Evolutionary conservation across 2,329 filamentous ascomycete genomes (phyloP), one percentile per base, ranked within the genome.

Genomic region (Colletotrichum chlorophyti): DNA sequence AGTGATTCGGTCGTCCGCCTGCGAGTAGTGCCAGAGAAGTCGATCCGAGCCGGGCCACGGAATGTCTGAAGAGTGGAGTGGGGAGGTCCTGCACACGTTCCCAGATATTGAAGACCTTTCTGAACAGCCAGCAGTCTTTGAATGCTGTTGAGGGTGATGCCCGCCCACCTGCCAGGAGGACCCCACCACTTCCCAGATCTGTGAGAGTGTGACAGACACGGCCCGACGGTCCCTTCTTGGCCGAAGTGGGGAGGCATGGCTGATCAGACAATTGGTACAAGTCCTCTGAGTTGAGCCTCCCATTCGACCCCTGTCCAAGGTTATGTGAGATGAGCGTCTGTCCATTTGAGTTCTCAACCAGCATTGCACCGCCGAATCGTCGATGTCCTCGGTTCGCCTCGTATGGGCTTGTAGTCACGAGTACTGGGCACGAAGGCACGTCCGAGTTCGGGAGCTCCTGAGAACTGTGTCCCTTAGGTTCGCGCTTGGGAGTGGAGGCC

Each of bases 191-290:
- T 2, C 80, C 82, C 5, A 96, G 69, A 45, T 85, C 79, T 17
- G 90, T 93, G 17, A 93, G 78, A 0, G 90, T 89, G 70, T 95
- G 91, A 65, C 91, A 95, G 79, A 94, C 88, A 40, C 88, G 75
- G 46, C 70, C 70, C 4, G 72, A 64, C 19, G 82, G 82, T 0
- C 74, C 74, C 5, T 64, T 46, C 12, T 54, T 65, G 52, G 15
- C 59, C n/a, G 60, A 57, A 63, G 40, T 52, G 48, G 50, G 60
- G 37, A 65, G 27, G 40, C 24, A n/a, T n/a, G 15, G 35, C 17
- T 46, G 38, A 10, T 19, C 38, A 17, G 42, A 32, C 32, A 66
- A 57, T 29, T 58, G 64, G 61, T 81, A 86, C 2, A 86, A 58
- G 65, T 87, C 84, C 62, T 72, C 82, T 54, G 83, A 78, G 64